Percentiles rank a stretch among this genome's conserved stretches.
phyloP scores from a whole-genome alignment of 225 moss, liverwort and hornwort genomes.

The Ulota crispa region DNA sequence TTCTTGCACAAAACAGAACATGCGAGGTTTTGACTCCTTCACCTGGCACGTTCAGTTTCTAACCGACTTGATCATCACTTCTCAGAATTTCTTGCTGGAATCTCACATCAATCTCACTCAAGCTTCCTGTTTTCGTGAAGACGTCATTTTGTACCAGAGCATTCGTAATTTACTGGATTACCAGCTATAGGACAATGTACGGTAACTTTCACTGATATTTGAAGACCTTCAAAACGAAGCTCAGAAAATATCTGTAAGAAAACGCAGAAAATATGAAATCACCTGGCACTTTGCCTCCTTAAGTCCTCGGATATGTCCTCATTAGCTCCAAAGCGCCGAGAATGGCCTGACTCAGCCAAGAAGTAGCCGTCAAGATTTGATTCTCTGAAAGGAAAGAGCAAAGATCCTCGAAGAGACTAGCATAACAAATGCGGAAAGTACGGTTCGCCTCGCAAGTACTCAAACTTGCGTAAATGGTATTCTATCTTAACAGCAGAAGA shows the following conservation, averaged over 20 bases:
- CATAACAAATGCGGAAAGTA: not conserved
- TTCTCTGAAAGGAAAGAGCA: not conserved
- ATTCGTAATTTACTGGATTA: not conserved
- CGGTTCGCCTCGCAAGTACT: not conserved
- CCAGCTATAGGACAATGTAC: not conserved
- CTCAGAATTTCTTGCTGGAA: not conserved
- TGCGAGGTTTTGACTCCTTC: not conserved
- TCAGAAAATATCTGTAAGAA: not conserved
- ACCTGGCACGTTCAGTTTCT: not conserved
- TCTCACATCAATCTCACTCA: not conserved
- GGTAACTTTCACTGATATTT: not conserved
- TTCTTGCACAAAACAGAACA: conserved; percentile 6
- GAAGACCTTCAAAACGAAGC: conserved; percentile 2
- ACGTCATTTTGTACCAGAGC: not conserved
- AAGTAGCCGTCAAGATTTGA: conserved; percentile 16
- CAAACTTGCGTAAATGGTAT: not conserved
- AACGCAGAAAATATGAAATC: not conserved
- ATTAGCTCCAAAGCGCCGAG: conserved; percentile 45
- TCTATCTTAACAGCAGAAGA: conserved; percentile 5
- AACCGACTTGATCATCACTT: not conserved
- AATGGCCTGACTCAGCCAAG: conserved; percentile 41
- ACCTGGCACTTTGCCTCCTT: conserved; percentile 53
- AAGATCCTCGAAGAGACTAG: conserved; percentile 13
- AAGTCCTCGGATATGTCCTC: conserved; percentile 35
- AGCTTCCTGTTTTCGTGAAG: not conserved